Base-by-base conservation (phyloP, 768 basidiomycete species). In the Phanerodontia chrysosporium region DNA sequence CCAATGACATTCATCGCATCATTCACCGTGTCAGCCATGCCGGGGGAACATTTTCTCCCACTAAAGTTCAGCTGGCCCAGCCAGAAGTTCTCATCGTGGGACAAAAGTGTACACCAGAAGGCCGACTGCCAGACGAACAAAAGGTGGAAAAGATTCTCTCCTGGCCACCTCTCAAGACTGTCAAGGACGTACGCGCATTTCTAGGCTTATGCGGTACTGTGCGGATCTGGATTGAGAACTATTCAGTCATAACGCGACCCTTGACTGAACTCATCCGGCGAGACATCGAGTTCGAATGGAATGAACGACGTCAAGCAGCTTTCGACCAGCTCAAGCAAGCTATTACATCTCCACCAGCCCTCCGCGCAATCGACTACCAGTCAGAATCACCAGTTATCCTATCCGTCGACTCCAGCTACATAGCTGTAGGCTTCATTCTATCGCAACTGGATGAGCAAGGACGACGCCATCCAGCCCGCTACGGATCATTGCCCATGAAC, bases 391-490 rank as follows among this genome's bases (percentile, higher is more conserved):
- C 68, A 1, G 64, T 78, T 24, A 70, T 74, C 0, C 56, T 79
- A 0, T 64, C 74, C 2, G 78, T 79, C 0, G 76, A 79, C 60
- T 72, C 75, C 0, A 73, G 69, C 0, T 44, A 53, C 5, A 69
- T 74, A 7, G 74, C 72, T 0, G 68, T 78, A 0, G 75, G 78
- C 0, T 78, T 67, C 29, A 68, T 75, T 28, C 66, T 80, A 0
- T 75, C 66, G 13, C 78, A 80, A 58, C 51, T 69, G 0, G 57
- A 57, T 2, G 61, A 69, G 1, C 24, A 59, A 1, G 63, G 61
- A 8, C 45, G 66, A 39, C 45, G 66, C 44, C 39, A 62, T 18
- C 72, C 69, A 1, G 67, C 70, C 0, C 61, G 66, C 0, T 80
- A 69, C 60, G 72, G 75, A 0, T 78, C 75, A 0, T 55, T 77